phyloP scores from a whole-genome alignment of 805 yeast species.

The Blastobotrys chiropterorum region DNA sequence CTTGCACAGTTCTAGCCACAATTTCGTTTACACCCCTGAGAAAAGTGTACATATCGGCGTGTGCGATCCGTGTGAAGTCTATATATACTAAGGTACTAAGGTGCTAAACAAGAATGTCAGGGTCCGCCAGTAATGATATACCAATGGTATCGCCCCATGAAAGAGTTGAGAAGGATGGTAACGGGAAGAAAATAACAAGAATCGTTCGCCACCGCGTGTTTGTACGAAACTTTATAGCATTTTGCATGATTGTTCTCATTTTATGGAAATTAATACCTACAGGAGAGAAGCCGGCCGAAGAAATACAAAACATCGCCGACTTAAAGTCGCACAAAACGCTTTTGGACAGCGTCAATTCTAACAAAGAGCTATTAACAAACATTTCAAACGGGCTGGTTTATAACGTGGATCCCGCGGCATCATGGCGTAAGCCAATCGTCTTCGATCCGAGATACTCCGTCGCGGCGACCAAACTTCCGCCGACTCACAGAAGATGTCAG shows the following conservation, averaged over 20 bases:
- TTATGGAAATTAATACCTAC: not conserved
- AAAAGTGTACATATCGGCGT: too few relatives aligned
- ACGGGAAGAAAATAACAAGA: not conserved
- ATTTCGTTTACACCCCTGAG: too few relatives aligned
- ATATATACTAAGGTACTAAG: too few relatives aligned
- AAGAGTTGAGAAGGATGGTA: not conserved
- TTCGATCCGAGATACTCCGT: not conserved
- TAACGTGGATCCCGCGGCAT: not conserved
- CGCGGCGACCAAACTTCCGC: not conserved
- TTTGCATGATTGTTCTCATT: not conserved
- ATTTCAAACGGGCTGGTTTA: not conserved
- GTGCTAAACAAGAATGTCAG: not conserved
- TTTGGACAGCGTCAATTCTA: not conserved
- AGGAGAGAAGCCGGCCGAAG: not conserved
- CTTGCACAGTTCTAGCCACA: too few relatives aligned
- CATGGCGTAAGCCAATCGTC: slow-evolving; percentile 13
- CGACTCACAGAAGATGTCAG: slow-evolving; percentile 1
- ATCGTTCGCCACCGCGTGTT: not conserved
- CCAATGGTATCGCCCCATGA: not conserved
- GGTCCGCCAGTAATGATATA: not conserved
- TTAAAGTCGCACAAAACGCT: not conserved
- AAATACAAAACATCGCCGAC: not conserved
- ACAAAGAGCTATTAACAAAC: not conserved
- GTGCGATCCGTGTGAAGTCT: too few relatives aligned
- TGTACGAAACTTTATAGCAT: not conserved